These are phyloP conservation scores for Cercophora sp. DNA, from an alignment of 495 filamentous ascomycete genomes.

Conservation along the genomic window DNA sequence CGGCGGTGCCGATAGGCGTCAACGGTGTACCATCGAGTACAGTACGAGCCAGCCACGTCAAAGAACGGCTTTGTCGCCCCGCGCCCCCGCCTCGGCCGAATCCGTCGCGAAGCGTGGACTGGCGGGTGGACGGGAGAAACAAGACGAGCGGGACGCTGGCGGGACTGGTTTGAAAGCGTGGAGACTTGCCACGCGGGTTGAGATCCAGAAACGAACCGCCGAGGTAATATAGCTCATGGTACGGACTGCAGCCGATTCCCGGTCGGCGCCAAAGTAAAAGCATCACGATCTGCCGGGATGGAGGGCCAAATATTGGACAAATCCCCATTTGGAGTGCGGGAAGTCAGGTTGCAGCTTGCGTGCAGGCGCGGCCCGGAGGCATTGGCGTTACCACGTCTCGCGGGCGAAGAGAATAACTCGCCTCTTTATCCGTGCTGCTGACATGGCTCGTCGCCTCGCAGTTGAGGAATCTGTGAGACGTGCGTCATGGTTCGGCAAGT, in stretches of 20 bases:
- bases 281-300: slow-evolving; percentile 12
- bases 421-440: background rate
- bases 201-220: background rate
- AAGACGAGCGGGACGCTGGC: too few species aligned
- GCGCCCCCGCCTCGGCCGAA: too few species aligned
- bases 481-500: too few species aligned
- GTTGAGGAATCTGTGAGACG: background rate
- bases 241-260: slow-evolving; percentile 1
- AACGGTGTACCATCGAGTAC: too few species aligned
- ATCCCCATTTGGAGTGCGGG: slow-evolving; percentile 5
- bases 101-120: too few species aligned
- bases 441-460: background rate
- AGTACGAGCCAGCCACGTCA: too few species aligned
- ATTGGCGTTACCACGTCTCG: too few species aligned
- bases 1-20: too few species aligned
- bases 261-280: background rate
- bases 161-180: too few species aligned
- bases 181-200: background rate
- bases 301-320: slow-evolving; percentile 12
- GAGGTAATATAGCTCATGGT: slow-evolving; percentile 1
- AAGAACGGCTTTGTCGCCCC: too few species aligned
- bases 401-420: too few species aligned
- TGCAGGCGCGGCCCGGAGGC: slow-evolving; percentile 10
- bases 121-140: too few species aligned
- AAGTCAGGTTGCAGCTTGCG: slow-evolving; percentile 4